Evolutionary conservation across 1,139 yeast genomes (phyloP), one percentile per base, ranked within the genome.

Genomic region (Zygosaccharomyces pseudobailii): DNA sequence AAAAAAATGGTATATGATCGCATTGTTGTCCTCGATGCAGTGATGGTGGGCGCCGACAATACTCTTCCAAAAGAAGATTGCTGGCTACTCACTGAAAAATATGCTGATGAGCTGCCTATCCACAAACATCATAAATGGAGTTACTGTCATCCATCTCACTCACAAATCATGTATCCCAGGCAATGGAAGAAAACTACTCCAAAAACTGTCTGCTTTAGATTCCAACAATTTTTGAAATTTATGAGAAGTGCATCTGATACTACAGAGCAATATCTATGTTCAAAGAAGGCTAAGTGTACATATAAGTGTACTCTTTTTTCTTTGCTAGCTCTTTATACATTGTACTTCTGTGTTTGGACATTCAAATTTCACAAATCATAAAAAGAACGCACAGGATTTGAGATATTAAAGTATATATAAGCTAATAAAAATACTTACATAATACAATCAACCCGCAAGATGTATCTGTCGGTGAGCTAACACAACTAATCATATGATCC

Each of bases 1-100:
- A 31, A 40, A 13, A 40, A 24, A 30, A 23, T 22, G 20, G 23
- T 31, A 10, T 13, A 33, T 13, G 25, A 32, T 6, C 13, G 28
- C 19, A 23, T 33, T 17, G 4, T 21, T 19, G 43, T 25, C 8
- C 45, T 40, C n/a, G 41, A 45, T n/a, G 42, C 47, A 8, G 51
- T 23, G 24, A 43, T 43, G 38, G 34, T 43, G 30, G 43, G 42
- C 24, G 43, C 42, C 4, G 46, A 42, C 27, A 38, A 41, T 17
- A 28, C 43, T 5, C 24, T 46, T 6, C 44, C 47, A 21, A 17
- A 23, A 6, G 42, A 48, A 19, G 39, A 48, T 30, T 37, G 48
- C 23, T 48, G 51, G 51, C 8, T 46, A 6, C 46, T 49, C 6
- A 31, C 44, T 23, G 48, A 46, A 35, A 49, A 44, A 30, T 49